phyloP scores from a whole-genome alignment of 495 filamentous ascomycete species.

The Penicillium desertorum region DNA sequence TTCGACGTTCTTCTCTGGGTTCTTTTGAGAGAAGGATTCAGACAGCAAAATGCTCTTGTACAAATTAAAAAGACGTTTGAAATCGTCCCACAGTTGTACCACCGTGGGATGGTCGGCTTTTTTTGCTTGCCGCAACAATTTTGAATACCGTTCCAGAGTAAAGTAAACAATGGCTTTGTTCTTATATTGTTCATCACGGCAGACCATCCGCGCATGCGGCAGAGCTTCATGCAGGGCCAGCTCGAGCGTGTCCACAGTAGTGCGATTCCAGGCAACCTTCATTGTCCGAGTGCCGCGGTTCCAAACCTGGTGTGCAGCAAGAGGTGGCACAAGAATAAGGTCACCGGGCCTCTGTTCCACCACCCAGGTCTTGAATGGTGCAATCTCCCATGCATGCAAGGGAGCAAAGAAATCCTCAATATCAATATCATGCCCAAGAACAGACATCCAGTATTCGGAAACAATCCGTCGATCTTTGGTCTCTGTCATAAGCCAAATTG shows the following conservation, averaged over 20 bases:
- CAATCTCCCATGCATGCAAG: constrained; percentile 86
- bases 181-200: constrained; percentile 98
- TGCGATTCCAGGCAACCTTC: constrained; percentile 99
- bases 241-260: constrained; percentile 84
- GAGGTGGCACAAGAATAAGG: constrained; percentile 90
- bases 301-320: constrained; percentile 98
- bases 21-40: constrained; percentile 72
- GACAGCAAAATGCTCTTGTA: constrained; percentile 77
- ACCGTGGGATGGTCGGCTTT: constrained; percentile 51
- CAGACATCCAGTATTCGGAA: constrained; percentile 87
- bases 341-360: constrained; percentile 93
- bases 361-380: constrained; percentile 87
- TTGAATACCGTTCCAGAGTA: constrained; percentile 74
- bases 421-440: constrained; percentile 92
- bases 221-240: constrained; percentile 83
- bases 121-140: constrained; percentile 53
- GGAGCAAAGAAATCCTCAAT: constrained; percentile 96
- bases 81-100: constrained; percentile 70
- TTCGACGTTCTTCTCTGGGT: constrained; percentile 61
- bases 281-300: constrained; percentile 92
- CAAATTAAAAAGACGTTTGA: constrained; percentile 70
- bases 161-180: constrained; percentile 93
- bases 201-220: constrained; percentile 83
- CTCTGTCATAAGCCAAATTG: constrained; percentile 98
- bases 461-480: constrained; percentile 83